Conservation (phyloP, 352 stramenopile genomes). For the Pythium insidiosum region DNA sequence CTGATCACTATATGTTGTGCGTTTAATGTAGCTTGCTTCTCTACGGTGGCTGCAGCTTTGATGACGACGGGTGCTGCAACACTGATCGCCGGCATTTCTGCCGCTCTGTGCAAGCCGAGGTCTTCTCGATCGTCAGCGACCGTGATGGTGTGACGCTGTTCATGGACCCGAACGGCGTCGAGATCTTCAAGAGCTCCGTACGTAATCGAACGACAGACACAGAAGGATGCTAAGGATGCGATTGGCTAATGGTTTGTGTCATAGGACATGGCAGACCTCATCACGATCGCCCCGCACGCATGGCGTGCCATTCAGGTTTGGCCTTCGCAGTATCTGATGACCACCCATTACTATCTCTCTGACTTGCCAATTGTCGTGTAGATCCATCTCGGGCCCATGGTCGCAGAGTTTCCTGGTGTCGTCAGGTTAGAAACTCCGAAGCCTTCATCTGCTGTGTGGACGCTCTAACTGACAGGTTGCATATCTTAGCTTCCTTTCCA, state of each 20-base stretch:
- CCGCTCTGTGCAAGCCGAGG: constrained; percentile 68
- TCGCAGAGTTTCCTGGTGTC: constrained; percentile 77
- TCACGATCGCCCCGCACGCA: constrained; percentile 62
- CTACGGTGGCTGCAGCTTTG: constrained; percentile 75
- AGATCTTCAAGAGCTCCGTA: constrained; percentile 75
- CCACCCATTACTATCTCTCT: too few relatives aligned
- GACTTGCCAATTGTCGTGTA: too few relatives aligned
- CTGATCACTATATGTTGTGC: not conserved
- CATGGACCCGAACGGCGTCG: constrained; percentile 74
- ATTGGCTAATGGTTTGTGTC: too few relatives aligned
- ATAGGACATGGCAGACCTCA: constrained; percentile 53
- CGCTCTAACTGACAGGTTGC: not conserved
- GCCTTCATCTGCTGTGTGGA: too few relatives aligned
- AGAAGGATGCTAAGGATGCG: too few relatives aligned
- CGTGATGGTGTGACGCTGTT: constrained; percentile 72
- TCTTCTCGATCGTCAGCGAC: constrained; percentile 81
- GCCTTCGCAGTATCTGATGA: too few relatives aligned
- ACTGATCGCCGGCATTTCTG: constrained; percentile 47
- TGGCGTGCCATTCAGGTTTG: constrained; percentile 73
- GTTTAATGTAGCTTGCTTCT: constrained; percentile 46
- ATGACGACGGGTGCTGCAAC: constrained; percentile 56
- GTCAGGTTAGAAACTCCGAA: constrained; percentile 45
- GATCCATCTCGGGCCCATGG: constrained; percentile 83
- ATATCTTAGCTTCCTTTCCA: constrained; percentile 57
- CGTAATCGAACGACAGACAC: too few relatives aligned